These are phyloP conservation scores for Dunaliella sp. DNA, from an alignment of 139 green algal species.

Conservation along the genomic window DNA sequence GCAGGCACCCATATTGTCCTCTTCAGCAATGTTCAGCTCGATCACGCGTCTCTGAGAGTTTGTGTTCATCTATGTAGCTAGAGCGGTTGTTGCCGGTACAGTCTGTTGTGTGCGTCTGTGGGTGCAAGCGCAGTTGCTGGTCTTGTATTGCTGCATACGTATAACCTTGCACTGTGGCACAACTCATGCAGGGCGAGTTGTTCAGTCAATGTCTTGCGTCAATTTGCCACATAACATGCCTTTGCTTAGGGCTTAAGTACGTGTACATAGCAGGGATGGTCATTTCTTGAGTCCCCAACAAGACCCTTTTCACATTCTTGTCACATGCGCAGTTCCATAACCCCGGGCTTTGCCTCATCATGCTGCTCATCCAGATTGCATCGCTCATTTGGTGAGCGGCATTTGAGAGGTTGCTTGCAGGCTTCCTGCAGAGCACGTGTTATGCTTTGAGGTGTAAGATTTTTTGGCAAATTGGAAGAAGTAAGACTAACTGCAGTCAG, in stretches of 20 bases:
- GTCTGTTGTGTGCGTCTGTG: not conserved
- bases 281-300: not conserved
- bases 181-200: not conserved
- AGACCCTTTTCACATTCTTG: too few relatives aligned
- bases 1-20: too few relatives aligned
- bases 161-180: not conserved
- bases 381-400: constrained; percentile 30
- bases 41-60: too few relatives aligned
- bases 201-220: not conserved
- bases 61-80: too few relatives aligned
- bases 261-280: not conserved
- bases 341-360: constrained; percentile 29
- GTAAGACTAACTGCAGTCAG: too few relatives aligned
- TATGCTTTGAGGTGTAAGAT: not conserved
- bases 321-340: constrained; percentile 13
- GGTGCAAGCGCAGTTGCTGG: not conserved
- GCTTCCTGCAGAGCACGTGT: not conserved
- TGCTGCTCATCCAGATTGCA: constrained; percentile 34
- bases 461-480: not conserved
- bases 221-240: not conserved
- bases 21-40: too few relatives aligned
- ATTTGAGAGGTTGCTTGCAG: not conserved
- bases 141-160: not conserved
- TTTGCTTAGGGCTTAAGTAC: too few relatives aligned
- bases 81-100: too few relatives aligned